Evolutionary conservation across 1,139 yeast species (phyloP).

Genomic region (Lodderomyces pseudojiufengensis): DNA sequence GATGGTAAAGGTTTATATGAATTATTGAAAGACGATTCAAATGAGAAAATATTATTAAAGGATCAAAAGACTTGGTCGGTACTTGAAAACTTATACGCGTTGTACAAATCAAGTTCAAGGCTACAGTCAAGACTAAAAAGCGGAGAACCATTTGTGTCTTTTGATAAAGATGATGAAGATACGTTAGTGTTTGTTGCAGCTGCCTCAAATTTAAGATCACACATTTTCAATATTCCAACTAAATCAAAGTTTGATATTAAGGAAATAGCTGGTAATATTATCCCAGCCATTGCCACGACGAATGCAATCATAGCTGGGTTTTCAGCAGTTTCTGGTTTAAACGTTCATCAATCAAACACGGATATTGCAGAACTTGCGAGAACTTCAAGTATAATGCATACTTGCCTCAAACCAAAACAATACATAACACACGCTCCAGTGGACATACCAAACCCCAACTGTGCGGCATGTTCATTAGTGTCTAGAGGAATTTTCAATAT

Average conservation of each 20-base stretch:
- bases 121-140: constrained; percentile 49
- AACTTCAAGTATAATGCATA: neutral
- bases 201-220: constrained; percentile 79
- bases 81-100: constrained; percentile 60
- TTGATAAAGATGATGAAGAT: constrained; percentile 94
- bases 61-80: constrained; percentile 67
- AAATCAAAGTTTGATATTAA: constrained; percentile 86
- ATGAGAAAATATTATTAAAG: constrained; percentile 25
- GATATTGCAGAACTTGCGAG: neutral
- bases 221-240: constrained; percentile 64
- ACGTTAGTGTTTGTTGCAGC: constrained; percentile 85
- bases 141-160: constrained; percentile 50
- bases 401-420: constrained; percentile 53
- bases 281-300: constrained; percentile 98
- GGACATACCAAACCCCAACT: constrained; percentile 58
- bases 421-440: constrained; percentile 64
- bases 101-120: constrained; percentile 45
- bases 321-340: constrained; percentile 61
- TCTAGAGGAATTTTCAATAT: constrained; percentile 42
- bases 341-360: constrained; percentile 41
- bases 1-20: constrained; percentile 16
- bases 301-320: constrained; percentile 94
- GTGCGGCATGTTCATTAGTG: constrained; percentile 71
- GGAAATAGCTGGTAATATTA: constrained; percentile 94
- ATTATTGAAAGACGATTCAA: constrained; percentile 13